Base-by-base conservation (phyloP, 1,284 basidiomycete genomes). In the Tilletia horrida region DNA sequence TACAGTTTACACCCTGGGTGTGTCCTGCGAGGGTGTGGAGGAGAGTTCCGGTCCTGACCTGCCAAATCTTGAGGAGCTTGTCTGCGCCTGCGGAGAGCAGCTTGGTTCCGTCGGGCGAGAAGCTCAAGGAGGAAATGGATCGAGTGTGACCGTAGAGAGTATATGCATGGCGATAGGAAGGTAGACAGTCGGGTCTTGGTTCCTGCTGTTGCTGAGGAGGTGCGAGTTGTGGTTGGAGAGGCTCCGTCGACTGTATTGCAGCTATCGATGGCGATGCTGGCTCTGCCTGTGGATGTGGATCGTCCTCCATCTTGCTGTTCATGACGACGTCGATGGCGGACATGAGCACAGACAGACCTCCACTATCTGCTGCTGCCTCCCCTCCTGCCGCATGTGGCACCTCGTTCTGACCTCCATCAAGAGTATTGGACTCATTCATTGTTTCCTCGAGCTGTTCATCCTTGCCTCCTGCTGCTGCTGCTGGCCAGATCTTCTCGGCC, bases 121-220 rank as follows among this genome's bases (percentile, higher is more conserved):
- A 86, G 21, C 75, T 74, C 21, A 86, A 69, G 1, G 82, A 76
- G 1, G 85, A 84, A 23, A 85, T 76, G 2, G 79, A 72, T 29
- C 83, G 80, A 2, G 77, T 69, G 75, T 86, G 85, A 0, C 83
- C 85, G 8, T 68, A 65, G 0, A 86, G 74, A 0, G 83, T 83
- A 67, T 82, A 83, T 21, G 78, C 63, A 1, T 82, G 74, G 21
- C 66, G 14, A 65, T 75, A 77, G 6, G 0, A 65, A 61, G 40
- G 66, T 6, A 59, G 55, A 35, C 55, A 59, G 7, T 11, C 55
- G 55, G 55, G 55, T 1, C 55, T 40, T 4, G 35, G 35, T 16
- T 48, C 21, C 7, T 48, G 45, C 18, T 23, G 45, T 6, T 48
- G 45, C 45, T 23, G 16, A 18, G 45, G 16, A 18, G 45, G 16